These are phyloP conservation scores for Magnaporthiopsis poae DNA, from an alignment of 2,329 filamentous ascomycete species.

Conservation along the genomic window DNA sequence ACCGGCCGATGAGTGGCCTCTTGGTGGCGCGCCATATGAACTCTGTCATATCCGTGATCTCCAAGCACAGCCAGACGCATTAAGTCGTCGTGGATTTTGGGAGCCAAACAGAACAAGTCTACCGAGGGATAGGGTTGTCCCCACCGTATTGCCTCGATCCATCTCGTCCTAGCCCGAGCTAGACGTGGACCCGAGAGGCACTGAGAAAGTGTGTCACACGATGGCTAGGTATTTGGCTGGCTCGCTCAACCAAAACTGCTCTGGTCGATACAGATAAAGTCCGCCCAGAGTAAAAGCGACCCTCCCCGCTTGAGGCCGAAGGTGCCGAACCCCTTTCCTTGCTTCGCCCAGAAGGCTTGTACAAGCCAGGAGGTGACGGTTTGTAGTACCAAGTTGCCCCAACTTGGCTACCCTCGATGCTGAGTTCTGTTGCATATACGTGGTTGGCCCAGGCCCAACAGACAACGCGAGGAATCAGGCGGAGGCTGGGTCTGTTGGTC, in stretches of 20 bases:
- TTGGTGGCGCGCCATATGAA: too few species aligned
- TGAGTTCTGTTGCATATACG: background rate
- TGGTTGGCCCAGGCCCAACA: slow-evolving; percentile 3
- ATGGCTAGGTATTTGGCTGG: slow-evolving; percentile 8
- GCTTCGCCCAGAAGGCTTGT: background rate
- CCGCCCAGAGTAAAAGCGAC: background rate
- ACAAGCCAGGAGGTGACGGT: background rate
- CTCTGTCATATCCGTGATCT: too few species aligned
- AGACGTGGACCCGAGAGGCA: slow-evolving; percentile 10
- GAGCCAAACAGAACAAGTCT: background rate
- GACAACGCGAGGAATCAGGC: background rate
- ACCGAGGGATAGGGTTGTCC: background rate
- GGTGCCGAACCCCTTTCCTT: background rate
- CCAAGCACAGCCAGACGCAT: background rate
- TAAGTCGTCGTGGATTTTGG: slow-evolving; percentile 2
- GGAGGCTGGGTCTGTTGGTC: background rate
- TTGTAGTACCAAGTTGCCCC: too few species aligned
- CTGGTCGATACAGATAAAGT: slow-evolving; percentile 12
- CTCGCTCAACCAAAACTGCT: slow-evolving; percentile 9
- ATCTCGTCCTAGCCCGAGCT: slow-evolving; percentile 8
- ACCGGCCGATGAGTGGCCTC: background rate
- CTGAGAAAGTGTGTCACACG: slow-evolving; percentile 11
- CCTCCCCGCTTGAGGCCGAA: background rate
- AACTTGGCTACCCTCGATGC: background rate
- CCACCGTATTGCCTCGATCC: too few species aligned